Conservation (phyloP, 2,329 filamentous ascomycete genomes). For the Claviceps cyperi region DNA sequence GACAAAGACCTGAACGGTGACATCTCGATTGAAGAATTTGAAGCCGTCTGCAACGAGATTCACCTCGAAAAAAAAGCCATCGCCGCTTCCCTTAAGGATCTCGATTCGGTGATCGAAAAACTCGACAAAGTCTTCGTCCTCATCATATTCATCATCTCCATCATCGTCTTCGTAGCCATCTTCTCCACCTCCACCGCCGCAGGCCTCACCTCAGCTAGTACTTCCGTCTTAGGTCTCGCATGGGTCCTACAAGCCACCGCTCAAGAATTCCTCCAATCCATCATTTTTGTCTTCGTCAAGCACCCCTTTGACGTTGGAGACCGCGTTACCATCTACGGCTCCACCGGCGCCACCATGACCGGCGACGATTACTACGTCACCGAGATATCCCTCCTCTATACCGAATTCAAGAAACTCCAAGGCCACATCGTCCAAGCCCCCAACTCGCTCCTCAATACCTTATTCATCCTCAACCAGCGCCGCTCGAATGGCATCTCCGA, state of each 20-base stretch:
- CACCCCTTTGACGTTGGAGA: constrained; percentile 96
- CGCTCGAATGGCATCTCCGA: constrained; percentile 81
- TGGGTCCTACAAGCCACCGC: constrained; percentile 90
- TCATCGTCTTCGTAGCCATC: constrained; percentile 78
- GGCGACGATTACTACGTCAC: constrained; percentile 96
- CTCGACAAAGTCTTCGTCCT: constrained; percentile 82
- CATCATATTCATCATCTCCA: constrained; percentile 63
- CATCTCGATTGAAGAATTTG: constrained; percentile 88
- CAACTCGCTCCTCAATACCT: constrained; percentile 80
- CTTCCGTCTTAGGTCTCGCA: constrained; percentile 72
- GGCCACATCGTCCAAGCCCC: constrained; percentile 92
- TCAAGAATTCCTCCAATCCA: constrained; percentile 85
- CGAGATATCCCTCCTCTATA: constrained; percentile 83
- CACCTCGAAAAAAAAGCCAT: constrained; percentile 91
- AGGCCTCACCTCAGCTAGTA: constrained; percentile 79
- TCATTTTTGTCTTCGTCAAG: constrained; percentile 93
- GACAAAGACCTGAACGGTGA: constrained; percentile 96
- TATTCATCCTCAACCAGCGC: constrained; percentile 92
- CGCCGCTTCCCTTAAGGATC: constrained; percentile 82
- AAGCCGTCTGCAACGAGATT: constrained; percentile 86
- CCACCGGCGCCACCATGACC: constrained; percentile 59
- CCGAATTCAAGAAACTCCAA: constrained; percentile 98
- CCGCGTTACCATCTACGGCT: constrained; percentile 81
- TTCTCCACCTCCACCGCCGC: constrained; percentile 84
- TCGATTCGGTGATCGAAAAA: constrained; percentile 85